phyloP scores from a whole-genome alignment of 768 basidiomycete species.

The Leucocoprinus leucothites region DNA sequence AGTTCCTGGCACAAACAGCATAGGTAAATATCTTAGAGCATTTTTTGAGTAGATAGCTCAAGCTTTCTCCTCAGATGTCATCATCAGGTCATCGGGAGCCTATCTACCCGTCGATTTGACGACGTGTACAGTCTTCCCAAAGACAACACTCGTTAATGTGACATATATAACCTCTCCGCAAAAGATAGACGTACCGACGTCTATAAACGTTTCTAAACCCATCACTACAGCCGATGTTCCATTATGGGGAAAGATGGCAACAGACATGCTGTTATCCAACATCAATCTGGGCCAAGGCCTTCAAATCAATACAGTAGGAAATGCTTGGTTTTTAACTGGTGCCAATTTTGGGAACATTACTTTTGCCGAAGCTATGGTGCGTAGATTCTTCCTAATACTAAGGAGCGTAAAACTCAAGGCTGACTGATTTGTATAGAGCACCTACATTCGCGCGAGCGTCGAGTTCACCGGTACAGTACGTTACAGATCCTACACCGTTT shows the following conservation, averaged over 20 bases:
- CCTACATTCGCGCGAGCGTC: too few species aligned
- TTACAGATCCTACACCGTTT: too few species aligned
- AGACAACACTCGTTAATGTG: not conserved
- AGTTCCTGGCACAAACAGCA: not conserved
- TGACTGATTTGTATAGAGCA: too few species aligned
- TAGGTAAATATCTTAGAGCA: not conserved
- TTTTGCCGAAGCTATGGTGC: too few species aligned
- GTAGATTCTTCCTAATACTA: too few species aligned
- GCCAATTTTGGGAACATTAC: too few species aligned
- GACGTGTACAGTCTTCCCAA: not conserved
- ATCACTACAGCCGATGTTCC: not conserved
- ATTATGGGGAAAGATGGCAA: not conserved
- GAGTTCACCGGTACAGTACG: too few species aligned
- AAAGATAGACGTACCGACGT: not conserved
- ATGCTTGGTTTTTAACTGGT: constrained; percentile 3
- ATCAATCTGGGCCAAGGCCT: not conserved
- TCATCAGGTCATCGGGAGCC: not conserved
- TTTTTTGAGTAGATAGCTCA: not conserved
- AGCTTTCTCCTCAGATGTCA: not conserved
- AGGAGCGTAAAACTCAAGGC: too few species aligned
- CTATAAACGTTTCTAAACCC: not conserved
- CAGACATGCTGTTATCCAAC: not conserved
- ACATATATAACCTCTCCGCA: not conserved
- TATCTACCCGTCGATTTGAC: not conserved
- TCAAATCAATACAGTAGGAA: not conserved